Percentiles rank a stretch among this genome's conserved stretches.
Conservation (phyloP, 192 early-diverging fungal species). For the Entomortierella beljakovae region DNA sequence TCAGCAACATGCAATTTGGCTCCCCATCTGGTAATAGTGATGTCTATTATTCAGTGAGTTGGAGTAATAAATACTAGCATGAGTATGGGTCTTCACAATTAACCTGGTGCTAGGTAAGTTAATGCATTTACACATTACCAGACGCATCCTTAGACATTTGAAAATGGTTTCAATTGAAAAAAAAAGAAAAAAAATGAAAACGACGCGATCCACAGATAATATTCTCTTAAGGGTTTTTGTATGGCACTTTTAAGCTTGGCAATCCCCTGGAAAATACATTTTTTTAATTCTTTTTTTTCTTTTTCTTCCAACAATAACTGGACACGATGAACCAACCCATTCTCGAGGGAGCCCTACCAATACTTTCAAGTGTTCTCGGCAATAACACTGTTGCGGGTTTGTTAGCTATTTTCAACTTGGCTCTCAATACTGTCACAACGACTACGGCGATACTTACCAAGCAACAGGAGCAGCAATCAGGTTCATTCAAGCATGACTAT, state of each 20-base stretch:
- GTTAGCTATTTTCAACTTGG: constrained; percentile 28
- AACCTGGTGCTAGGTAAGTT: not conserved
- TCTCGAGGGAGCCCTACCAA: constrained; percentile 28
- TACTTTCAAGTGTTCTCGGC: constrained; percentile 44
- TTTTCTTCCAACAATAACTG: not conserved
- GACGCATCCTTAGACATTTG: constrained; percentile 3
- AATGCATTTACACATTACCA: constrained; percentile 23
- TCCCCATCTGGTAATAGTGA: constrained; percentile 49
- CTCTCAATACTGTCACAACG: constrained; percentile 25
- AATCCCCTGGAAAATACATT: not conserved
- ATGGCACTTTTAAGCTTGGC: not conserved
- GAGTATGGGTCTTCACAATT: not conserved
- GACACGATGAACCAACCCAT: constrained; percentile 35
- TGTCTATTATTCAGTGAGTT: constrained; percentile 9
- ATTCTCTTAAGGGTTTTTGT: constrained; percentile 1
- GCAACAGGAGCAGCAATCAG: not conserved
- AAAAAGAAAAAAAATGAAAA: not conserved
- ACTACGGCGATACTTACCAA: constrained; percentile 16
- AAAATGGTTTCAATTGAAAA: not conserved
- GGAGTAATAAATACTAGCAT: not conserved
- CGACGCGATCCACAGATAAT: not conserved
- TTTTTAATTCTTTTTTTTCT: not conserved
- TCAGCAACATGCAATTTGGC: constrained; percentile 54
- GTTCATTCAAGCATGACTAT: constrained; percentile 7
- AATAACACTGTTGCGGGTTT: constrained; percentile 43